Percentiles rank a stretch among this genome's conserved stretches.
phyloP scores from a whole-genome alignment of 73 alveolate genomes.

The Paramecium octaurelia region DNA sequence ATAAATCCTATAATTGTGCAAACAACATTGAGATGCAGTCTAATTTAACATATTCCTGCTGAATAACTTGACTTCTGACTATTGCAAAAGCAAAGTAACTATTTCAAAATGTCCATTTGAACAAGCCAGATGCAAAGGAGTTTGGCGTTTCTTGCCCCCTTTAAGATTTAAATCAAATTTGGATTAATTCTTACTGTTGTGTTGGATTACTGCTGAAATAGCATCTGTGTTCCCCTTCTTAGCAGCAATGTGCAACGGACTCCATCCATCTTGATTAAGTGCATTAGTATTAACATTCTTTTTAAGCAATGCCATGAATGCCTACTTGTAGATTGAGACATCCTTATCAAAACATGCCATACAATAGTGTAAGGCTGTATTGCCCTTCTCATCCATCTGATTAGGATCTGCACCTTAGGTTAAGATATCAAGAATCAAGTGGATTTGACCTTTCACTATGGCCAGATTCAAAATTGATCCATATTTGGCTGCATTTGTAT shows the following conservation, averaged over 20 bases:
- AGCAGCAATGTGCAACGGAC: constrained; percentile 75
- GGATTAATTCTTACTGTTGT: constrained; percentile 16
- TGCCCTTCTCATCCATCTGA: constrained; percentile 63
- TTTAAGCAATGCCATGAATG: not conserved
- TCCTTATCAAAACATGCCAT: constrained; percentile 70
- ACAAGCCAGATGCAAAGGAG: constrained; percentile 74
- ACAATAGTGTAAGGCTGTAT: constrained; percentile 72
- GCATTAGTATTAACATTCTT: constrained; percentile 59
- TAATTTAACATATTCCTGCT: not conserved
- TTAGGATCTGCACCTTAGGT: constrained; percentile 68
- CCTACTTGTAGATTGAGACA: not conserved
- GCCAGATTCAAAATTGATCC: constrained; percentile 75
- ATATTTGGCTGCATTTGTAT: constrained; percentile 69
- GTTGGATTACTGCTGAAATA: constrained; percentile 64
- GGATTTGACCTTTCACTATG: constrained; percentile 62
- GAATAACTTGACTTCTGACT: constrained; percentile 35
- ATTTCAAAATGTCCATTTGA: constrained; percentile 66
- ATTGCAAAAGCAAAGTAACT: constrained; percentile 40
- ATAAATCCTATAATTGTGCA: constrained; percentile 6
- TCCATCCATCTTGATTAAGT: constrained; percentile 68
- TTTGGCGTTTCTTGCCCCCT: constrained; percentile 67
- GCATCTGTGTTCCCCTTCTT: constrained; percentile 67
- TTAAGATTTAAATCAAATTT: constrained; percentile 63
- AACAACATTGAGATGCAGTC: not conserved
- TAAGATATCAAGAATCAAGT: constrained; percentile 58